A percentile compares a stretch with the other conserved stretches of the same genome.
phyloP scores from a whole-genome alignment of 31 red algal species.

The Endocladia muricata region DNA sequence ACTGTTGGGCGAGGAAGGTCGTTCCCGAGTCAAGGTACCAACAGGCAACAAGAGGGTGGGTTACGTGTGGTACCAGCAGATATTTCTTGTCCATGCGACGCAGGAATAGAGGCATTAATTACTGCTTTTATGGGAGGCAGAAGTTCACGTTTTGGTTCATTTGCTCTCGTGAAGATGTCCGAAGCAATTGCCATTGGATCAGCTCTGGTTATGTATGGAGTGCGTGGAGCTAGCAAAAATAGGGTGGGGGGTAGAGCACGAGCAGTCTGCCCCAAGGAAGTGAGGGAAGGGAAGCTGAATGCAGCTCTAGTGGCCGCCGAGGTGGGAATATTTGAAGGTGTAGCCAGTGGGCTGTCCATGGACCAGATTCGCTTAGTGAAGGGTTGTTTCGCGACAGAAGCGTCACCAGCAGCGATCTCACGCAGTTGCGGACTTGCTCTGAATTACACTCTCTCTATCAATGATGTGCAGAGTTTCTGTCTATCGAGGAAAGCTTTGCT shows the following conservation, averaged over 20 bases:
- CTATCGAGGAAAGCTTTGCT: conserved; percentile 61
- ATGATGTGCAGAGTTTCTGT: conserved; percentile 67
- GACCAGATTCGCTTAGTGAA: conserved; percentile 67
- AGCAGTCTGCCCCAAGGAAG: conserved; percentile 65
- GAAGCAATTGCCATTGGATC: conserved; percentile 77
- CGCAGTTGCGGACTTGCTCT: conserved; percentile 37
- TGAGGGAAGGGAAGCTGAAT: conserved; percentile 65
- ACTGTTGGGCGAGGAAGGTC: not conserved
- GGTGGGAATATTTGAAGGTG: conserved; percentile 73
- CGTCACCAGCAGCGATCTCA: conserved; percentile 14
- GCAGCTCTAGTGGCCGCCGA: conserved; percentile 74
- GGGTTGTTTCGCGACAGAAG: conserved; percentile 68
- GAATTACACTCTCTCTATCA: conserved; percentile 29
- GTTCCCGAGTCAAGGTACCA: too few species aligned
- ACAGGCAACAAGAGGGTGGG: too few species aligned
- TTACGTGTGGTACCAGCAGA: conserved; percentile 24
- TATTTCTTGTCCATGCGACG: conserved; percentile 63
- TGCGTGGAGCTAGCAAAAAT: conserved; percentile 35
- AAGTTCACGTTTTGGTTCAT: conserved; percentile 59
- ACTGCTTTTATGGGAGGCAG: conserved; percentile 68
- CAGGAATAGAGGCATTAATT: conserved; percentile 63
- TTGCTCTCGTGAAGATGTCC: conserved; percentile 64
- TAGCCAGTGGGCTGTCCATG: conserved; percentile 60
- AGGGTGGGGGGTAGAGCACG: conserved; percentile 46
- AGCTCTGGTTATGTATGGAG: conserved; percentile 39